These are phyloP conservation scores for Blumeriella jaapii DNA, from an alignment of 2,329 filamentous ascomycete species.

Conservation along the genomic window DNA sequence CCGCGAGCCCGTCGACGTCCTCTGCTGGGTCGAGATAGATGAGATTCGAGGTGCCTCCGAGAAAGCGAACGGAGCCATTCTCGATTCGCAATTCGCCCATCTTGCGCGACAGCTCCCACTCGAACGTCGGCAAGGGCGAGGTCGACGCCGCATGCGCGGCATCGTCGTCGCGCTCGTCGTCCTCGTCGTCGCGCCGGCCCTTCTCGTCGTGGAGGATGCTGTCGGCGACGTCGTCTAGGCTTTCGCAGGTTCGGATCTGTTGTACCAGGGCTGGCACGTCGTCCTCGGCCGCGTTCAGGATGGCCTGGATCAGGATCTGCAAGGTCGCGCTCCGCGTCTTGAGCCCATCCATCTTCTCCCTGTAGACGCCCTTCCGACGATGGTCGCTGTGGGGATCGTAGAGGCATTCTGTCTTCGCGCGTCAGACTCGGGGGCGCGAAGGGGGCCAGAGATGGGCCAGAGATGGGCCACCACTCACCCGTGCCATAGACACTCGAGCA, in stretches of 20 bases:
- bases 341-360: slow-evolving; percentile 79
- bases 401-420: slow-evolving; percentile 60
- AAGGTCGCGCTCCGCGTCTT: slow-evolving; percentile 81
- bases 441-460: no score
- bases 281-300: slow-evolving; percentile 82
- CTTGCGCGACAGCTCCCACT: slow-evolving; percentile 77
- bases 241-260: slow-evolving; percentile 78
- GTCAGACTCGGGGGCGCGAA: no score
- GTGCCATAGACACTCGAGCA: slow-evolving; percentile 89
- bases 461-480: slow-evolving; percentile 17
- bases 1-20: slow-evolving; percentile 25
- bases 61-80: slow-evolving; percentile 79
- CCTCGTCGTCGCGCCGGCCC: slow-evolving; percentile 25
- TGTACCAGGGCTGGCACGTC: slow-evolving; percentile 72
- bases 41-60: slow-evolving; percentile 87
- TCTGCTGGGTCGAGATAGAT: slow-evolving; percentile 58
- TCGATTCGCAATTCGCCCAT: slow-evolving; percentile 86
- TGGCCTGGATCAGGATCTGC: slow-evolving; percentile 84
- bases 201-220: slow-evolving; percentile 25
- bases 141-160: slow-evolving; percentile 31
- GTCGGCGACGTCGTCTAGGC: slow-evolving; percentile 27
- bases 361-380: slow-evolving; percentile 91
- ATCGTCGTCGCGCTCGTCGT: slow-evolving; percentile 33
- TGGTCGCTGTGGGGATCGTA: slow-evolving; percentile 97
- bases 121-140: slow-evolving; percentile 34